phyloP scores from a whole-genome alignment of 192 early-diverging fungal species.

The Podila epicladia region DNA sequence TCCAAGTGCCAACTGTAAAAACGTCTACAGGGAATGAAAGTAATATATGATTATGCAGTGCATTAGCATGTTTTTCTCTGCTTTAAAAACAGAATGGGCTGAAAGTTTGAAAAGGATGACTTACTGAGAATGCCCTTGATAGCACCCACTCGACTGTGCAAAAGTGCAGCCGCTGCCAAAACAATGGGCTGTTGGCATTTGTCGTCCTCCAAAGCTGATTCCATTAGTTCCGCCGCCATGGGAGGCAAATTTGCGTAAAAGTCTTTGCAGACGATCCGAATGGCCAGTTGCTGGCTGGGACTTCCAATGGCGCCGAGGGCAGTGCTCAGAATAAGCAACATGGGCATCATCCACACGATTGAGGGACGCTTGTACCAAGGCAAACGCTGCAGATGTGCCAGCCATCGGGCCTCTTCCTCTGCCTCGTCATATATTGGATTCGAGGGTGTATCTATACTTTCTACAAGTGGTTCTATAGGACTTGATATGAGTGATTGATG shows the following conservation, averaged over 20 bases:
- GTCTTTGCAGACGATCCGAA: constrained; percentile 13
- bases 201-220: not conserved
- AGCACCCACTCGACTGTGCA: not conserved
- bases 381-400: not conserved
- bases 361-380: constrained; percentile 13
- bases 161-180: constrained; percentile 1
- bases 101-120: not conserved
- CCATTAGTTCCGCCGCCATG: not conserved
- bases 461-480: not conserved
- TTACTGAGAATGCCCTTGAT: constrained; percentile 11
- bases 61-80: not conserved
- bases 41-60: not conserved
- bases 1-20: not conserved
- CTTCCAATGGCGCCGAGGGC: not conserved
- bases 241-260: not conserved
- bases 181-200: constrained; percentile 1
- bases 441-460: not conserved
- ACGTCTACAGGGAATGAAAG: not conserved
- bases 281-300: constrained; percentile 5
- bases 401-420: constrained; percentile 9
- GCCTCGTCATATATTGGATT: not conserved
- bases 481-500: not conserved
- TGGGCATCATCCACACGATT: constrained; percentile 7
- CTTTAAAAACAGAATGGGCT: not conserved
- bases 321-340: constrained; percentile 1